A percentile compares a stretch with the other conserved stretches of the same genome.
phyloP scores from a whole-genome alignment of 2,329 filamentous ascomycete species.

The Pseudopyricularia cyperi region DNA sequence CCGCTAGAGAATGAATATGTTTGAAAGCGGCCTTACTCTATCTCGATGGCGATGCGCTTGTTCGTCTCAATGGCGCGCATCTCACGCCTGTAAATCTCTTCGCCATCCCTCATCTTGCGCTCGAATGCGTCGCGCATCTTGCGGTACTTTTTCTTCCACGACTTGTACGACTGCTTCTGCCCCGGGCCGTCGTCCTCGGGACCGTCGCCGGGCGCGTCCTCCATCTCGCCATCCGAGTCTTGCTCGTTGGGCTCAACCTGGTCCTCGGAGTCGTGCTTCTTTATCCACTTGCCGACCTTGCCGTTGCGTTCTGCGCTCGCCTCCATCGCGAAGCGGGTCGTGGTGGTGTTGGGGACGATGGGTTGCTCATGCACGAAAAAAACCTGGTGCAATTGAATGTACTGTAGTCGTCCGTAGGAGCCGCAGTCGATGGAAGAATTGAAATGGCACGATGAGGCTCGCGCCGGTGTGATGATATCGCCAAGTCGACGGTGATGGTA shows the following conservation, averaged over 20 bases:
- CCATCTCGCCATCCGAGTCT: constrained; percentile 23
- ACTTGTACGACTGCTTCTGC: constrained; percentile 44
- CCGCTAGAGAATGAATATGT: neutral
- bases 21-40: constrained; percentile 53
- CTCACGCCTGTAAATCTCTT: constrained; percentile 69
- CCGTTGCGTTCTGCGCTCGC: neutral
- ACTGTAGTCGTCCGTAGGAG: neutral
- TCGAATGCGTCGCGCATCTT: constrained; percentile 79
- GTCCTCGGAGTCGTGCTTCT: constrained; percentile 17
- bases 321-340: neutral
- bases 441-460: neutral
- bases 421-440: neutral
- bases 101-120: constrained; percentile 65
- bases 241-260: neutral
- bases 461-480: too few species aligned
- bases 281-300: neutral
- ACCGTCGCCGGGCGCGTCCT: constrained; percentile 24
- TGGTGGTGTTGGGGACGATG: neutral
- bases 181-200: constrained; percentile 15
- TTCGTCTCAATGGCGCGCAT: constrained; percentile 70
- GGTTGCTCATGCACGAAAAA: neutral
- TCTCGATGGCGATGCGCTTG: constrained; percentile 76
- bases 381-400: neutral
- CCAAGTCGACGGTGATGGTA: too few species aligned
- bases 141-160: constrained; percentile 86